Evolutionary conservation across 257 asterid species (phyloP), one percentile per base, ranked within the genome.

Genomic region (Anisodus tanguticus): DNA sequence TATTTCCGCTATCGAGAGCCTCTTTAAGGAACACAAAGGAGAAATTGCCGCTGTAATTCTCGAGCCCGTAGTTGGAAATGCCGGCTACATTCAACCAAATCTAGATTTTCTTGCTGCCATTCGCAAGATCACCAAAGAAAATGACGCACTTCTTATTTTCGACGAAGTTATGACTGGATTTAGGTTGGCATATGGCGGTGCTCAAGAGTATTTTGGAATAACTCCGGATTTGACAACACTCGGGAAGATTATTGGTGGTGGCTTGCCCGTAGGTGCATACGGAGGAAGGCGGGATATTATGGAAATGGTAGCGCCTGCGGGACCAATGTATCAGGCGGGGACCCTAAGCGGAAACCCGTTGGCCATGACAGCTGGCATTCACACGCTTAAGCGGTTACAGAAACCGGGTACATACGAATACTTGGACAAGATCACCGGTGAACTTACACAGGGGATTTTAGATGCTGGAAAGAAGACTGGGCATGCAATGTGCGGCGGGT

Each of bases 251-350:
- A 97, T 97, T 1, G 99, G 99, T 10, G 99, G 99, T 80, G 98
- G 98, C 66, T 85, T 97, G 86, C 99, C 99, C 2, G 99, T 97
- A 57, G 99, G 99, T 13, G 99, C 99, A 4, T 97, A 97, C 19
- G 99, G 99, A 77, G 99, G 99, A 77, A 91, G 97, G 86, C 89
- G 95, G 83, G 99, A 97, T 57, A 97, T 97, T 47, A 97, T 97
- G 99, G 97, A 97, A 92, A 93, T 95, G 97, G 99, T 97, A 82
- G 99, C 99, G 8, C 99, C 99, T 35, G 93, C 99, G 6, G 99
- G 99, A 69, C 98, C 99, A 4, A 90, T 97, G 98, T 97, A 97
- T 83, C 99, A 95, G 80, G 99, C 99, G 1, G 99, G 99, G 82
- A 97, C 99, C 2, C 91, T 97, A 0, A 95, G 98, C 68, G 99